Conservation (phyloP, 2,329 filamentous ascomycete genomes). For the Ciborinia camelliae region DNA sequence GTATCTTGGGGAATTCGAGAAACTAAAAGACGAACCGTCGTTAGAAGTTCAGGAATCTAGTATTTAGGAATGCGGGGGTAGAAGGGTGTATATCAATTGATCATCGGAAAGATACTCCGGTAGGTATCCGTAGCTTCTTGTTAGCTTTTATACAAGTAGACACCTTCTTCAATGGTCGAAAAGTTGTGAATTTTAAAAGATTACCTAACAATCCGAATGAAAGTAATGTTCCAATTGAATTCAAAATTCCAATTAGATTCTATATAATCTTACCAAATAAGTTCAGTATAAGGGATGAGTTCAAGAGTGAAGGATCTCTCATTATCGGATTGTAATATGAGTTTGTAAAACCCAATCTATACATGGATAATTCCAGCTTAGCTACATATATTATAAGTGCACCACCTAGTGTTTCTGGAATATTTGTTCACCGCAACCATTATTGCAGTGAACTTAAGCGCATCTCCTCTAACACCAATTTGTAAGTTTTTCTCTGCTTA, state of each 20-base stretch:
- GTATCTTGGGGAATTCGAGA: background rate
- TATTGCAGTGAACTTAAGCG: conserved; percentile 32
- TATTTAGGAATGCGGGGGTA: conserved; percentile 4
- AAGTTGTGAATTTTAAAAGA: background rate
- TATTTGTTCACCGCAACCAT: background rate
- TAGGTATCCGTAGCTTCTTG: conserved; percentile 12
- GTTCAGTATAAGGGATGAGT: background rate
- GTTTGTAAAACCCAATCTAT: background rate
- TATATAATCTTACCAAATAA: background rate
- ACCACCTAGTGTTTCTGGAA: background rate
- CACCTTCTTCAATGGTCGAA: background rate
- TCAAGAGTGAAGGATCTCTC: background rate
- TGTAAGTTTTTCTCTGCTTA: conserved; percentile 87
- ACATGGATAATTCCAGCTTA: background rate
- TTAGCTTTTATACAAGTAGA: background rate
- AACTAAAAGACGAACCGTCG: background rate
- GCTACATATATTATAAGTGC: background rate
- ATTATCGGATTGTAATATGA: background rate
- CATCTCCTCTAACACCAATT: conserved; percentile 71
- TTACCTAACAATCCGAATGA: background rate
- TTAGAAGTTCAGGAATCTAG: background rate
- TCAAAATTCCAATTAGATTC: background rate
- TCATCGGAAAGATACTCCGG: conserved; percentile 5
- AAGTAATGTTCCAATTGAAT: background rate
- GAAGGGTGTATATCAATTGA: conserved; percentile 4